Evolutionary conservation across 148 eudicot genomes (phyloP).

Genomic region (Spergularia marina): DNA sequence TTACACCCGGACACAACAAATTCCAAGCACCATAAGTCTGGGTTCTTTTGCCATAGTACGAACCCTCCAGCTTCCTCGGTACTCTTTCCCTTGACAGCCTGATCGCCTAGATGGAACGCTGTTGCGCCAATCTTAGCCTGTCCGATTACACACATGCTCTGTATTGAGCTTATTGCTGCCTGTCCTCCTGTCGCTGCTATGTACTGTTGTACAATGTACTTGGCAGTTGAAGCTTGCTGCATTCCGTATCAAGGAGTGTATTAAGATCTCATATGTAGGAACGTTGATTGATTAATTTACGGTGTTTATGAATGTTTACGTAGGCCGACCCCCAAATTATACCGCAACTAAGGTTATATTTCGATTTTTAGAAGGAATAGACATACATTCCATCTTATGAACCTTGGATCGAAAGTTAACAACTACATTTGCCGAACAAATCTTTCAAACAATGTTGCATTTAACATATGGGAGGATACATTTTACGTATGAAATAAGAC

Average conservation of each 20-base stretch:
- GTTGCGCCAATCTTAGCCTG: slow-evolving; percentile 72
- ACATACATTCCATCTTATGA: too few species aligned
- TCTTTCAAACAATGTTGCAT: too few species aligned
- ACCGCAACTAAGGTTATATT: too few species aligned
- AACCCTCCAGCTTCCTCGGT: slow-evolving; percentile 80
- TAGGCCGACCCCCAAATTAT: too few species aligned
- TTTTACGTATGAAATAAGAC: too few species aligned
- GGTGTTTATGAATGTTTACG: too few species aligned
- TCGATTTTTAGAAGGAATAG: too few species aligned
- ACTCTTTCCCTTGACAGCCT: slow-evolving; percentile 46
- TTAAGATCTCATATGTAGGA: neutral
- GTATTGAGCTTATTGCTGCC: slow-evolving; percentile 53
- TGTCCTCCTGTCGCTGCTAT: slow-evolving; percentile 93
- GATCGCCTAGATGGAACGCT: slow-evolving; percentile 70
- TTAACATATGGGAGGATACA: too few species aligned
- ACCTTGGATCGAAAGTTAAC: too few species aligned
- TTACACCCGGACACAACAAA: slow-evolving; percentile 84
- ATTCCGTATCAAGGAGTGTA: neutral
- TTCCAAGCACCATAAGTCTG: slow-evolving; percentile 79
- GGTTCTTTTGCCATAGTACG: slow-evolving; percentile 88
- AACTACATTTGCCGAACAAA: too few species aligned
- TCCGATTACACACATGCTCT: slow-evolving; percentile 87
- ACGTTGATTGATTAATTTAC: too few species aligned
- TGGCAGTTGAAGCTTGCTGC: slow-evolving; percentile 97
- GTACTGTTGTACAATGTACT: slow-evolving; percentile 87